Base-by-base conservation (phyloP, 2,329 filamentous ascomycete species). In the Pseudocercospora fuligena region DNA sequence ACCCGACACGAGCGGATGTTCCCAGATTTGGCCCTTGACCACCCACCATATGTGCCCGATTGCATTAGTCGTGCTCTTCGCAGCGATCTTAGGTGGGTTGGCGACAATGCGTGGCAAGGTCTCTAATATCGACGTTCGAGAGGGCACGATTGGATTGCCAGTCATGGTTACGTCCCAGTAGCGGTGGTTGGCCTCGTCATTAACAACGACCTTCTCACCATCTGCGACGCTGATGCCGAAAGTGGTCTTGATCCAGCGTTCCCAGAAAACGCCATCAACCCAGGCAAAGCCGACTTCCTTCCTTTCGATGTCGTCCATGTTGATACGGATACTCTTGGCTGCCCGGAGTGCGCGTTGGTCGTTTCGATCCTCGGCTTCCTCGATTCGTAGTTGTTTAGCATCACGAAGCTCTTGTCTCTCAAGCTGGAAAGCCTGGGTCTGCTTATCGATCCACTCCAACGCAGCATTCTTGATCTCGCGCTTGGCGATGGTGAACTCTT, bases 231-330 rank as follows among this genome's bases (percentile, higher is more conserved):
- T 92, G 72, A 98, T 91, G 63, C 94, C 94, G 76, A 97, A 99
- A 0, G 94, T 97, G n/a, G 90, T 94, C 72, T 91, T 87, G 70
- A 99, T 88, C 95, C 95, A 99, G 69, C 94, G 88, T 80, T 98
- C 94, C 95, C 95, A 99, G 80, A 98, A 98, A 7, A 92, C 88
- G 60, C 94, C 93, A 77, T 99, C 95, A 12, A 98, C 93, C 95
- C 95, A 99, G 12, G 95, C 95, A 80, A 99, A 99, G 8, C 89
- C 88, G 49, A 98, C 93, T 77, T 97, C 92, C 79, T 94, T 97
- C 73, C 90, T 90, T 76, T 93, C 89, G 61, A 92, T 88, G 76
- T 91, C 91, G 73, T 94, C 91, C 88, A 97, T 96, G 73, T 93
- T 92, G 77, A 99, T 94, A 33, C 90, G 89, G 76, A 97, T 97